A percentile compares a stretch with the other conserved stretches of the same genome.
Evolutionary conservation across 768 basidiomycete genomes (phyloP).

Genomic region (Phylloporus sp.): DNA sequence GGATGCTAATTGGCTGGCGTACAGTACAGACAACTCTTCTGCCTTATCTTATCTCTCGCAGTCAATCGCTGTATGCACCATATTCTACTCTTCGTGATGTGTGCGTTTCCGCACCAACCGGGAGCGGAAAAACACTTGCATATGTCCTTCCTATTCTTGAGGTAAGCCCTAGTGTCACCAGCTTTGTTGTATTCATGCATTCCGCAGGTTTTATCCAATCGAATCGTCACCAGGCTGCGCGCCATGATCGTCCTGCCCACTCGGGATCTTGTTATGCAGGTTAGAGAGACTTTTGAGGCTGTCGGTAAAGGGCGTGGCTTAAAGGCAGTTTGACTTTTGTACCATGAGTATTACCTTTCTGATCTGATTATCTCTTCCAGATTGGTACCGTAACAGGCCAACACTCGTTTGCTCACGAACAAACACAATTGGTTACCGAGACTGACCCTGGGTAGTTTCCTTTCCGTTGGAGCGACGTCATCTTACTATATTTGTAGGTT

Average conservation of each 20-base stretch:
- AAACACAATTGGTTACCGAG: constrained; percentile 71
- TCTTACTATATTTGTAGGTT: constrained; percentile 41
- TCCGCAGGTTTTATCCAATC: constrained; percentile 59
- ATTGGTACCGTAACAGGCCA: constrained; percentile 87
- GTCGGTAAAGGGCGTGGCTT: constrained; percentile 81
- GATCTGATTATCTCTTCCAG: constrained; percentile 29
- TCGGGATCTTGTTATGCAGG: constrained; percentile 88
- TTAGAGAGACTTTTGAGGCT: constrained; percentile 87
- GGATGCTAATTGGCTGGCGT: constrained; percentile 15
- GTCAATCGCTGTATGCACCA: constrained; percentile 57
- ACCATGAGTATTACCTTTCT: background rate
- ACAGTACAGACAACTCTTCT: constrained; percentile 87
- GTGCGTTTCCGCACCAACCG: constrained; percentile 95
- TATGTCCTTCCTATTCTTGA: constrained; percentile 93
- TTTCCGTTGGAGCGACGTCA: background rate
- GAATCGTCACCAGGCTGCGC: constrained; percentile 78
- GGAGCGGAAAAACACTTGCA: constrained; percentile 96
- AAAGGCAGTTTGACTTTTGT: constrained; percentile 47
- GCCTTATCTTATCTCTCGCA: constrained; percentile 66
- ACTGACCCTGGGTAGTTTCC: constrained; percentile 45
- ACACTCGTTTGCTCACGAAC: constrained; percentile 91
- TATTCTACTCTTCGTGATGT: constrained; percentile 71
- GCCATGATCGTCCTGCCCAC: constrained; percentile 92
- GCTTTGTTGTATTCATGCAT: background rate
- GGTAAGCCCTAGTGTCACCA: constrained; percentile 36